Base-by-base conservation (phyloP, 805 yeast genomes). In the Myxozyma geophila region DNA sequence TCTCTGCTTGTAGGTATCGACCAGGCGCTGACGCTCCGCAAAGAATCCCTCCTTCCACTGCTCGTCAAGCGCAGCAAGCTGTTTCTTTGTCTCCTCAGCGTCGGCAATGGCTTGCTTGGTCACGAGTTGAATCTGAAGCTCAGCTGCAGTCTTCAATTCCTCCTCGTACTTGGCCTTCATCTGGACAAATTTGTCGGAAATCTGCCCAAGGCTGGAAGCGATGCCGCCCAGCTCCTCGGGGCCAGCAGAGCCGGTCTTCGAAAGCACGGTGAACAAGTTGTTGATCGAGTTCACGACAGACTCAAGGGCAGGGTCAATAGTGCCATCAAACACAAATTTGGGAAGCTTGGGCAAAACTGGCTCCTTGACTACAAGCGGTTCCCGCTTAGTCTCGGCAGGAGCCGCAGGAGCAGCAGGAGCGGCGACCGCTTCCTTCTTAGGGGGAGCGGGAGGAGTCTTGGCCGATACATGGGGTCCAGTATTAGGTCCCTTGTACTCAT, bases 1-100 rank as follows among this genome's bases (percentile, higher is more conserved):
- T 68, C 86, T 83, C 52, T 79, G 76, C 64, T 83, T 79, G 73
- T 87, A 87, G 69, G 85, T 85, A 53, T 78, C 74, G 67, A 87
- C 87, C 70, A 90, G 80, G 61, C 82, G 82, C 54, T 79, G 72
- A 72, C 88, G 86, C 70, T 87, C 88, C n/a, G 75, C 74, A 63
- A 83, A 83, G 72, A 88, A 87, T 70, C 88, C 87, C 48, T 80
- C 75, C 70, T 85, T 79, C 74, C 88, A 84, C 60, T 82, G 80
- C 59, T 80, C 79, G 79, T 76, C 87, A 85, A 73, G 85, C 76
- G 60, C 74, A 46, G 70, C 76, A 53, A 75, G 72, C 67, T 73
- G 73, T 48, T 72, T 69, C 50, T 73, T 58, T 15, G 74, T 67
- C 36, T 76, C 74, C 37, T 61, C 63, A 33, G 67, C 66, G 17